A percentile compares a stretch with the other conserved stretches of the same genome.
Evolutionary conservation across 148 eudicot species (phyloP).

Genomic region (Oxyria digyna): DNA sequence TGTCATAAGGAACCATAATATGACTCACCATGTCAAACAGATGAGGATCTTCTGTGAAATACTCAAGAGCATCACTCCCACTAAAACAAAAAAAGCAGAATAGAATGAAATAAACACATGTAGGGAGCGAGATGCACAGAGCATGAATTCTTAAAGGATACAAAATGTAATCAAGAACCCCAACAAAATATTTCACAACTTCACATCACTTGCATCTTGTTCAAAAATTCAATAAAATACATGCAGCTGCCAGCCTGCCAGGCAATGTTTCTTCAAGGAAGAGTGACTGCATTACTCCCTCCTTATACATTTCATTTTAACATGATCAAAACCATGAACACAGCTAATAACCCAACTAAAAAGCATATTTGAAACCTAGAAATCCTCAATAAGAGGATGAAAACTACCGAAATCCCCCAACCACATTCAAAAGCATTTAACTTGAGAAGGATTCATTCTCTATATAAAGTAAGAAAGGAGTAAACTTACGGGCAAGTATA

Average conservation of each 20-base stretch:
- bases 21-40: constrained; percentile 60
- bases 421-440: no score
- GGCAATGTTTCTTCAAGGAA: background rate
- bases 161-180: background rate
- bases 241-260: background rate
- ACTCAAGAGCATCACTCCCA: constrained; percentile 71
- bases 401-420: background rate
- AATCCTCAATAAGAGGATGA: background rate
- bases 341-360: background rate
- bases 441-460: no score
- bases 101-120: background rate
- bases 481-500: constrained; percentile 74
- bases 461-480: no score
- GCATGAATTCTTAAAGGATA: background rate
- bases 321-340: background rate
- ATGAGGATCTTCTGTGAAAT: constrained; percentile 68
- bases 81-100: constrained; percentile 23
- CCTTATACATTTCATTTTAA: background rate
- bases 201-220: background rate
- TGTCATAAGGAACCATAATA: background rate
- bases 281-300: background rate
- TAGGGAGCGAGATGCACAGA: background rate
- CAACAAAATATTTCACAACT: background rate
- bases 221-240: background rate
- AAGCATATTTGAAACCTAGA: background rate